A percentile compares a stretch with the other conserved stretches of the same genome.
phyloP scores from a whole-genome alignment of 495 filamentous ascomycete genomes.

The Pyronema domesticum region DNA sequence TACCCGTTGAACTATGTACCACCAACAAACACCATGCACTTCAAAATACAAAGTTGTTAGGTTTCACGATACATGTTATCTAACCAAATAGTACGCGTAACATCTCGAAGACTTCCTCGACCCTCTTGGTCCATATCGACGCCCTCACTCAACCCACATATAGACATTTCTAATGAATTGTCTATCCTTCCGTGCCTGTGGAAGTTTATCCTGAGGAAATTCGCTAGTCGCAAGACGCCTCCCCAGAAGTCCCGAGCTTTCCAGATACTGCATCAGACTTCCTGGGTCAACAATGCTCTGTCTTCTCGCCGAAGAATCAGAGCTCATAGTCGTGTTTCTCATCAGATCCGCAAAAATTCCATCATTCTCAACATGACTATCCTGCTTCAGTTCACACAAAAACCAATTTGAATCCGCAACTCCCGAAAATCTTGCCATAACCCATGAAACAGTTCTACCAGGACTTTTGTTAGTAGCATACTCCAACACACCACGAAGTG shows the following conservation, averaged over 20 bases:
- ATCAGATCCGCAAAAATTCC: neutral
- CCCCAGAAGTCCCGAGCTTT: neutral
- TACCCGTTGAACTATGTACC: too few species aligned
- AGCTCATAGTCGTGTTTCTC: neutral
- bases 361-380: neutral
- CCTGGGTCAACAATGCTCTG: neutral
- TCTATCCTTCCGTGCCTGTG: too few species aligned
- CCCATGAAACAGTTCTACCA: slow-evolving; percentile 11
- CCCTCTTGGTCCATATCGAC: too few species aligned
- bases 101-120: too few species aligned
- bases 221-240: neutral
- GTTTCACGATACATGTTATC: too few species aligned
- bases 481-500: too few species aligned
- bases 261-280: neutral
- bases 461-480: too few species aligned
- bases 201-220: neutral
- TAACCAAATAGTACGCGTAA: too few species aligned
- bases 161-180: too few species aligned
- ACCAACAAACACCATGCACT: too few species aligned
- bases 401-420: slow-evolving; percentile 30
- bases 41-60: too few species aligned
- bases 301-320: neutral
- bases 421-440: slow-evolving; percentile 28
- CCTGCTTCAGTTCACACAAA: slow-evolving; percentile 31
- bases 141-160: too few species aligned